Base-by-base conservation (phyloP, 768 basidiomycete species). In the Calocera cornea region DNA sequence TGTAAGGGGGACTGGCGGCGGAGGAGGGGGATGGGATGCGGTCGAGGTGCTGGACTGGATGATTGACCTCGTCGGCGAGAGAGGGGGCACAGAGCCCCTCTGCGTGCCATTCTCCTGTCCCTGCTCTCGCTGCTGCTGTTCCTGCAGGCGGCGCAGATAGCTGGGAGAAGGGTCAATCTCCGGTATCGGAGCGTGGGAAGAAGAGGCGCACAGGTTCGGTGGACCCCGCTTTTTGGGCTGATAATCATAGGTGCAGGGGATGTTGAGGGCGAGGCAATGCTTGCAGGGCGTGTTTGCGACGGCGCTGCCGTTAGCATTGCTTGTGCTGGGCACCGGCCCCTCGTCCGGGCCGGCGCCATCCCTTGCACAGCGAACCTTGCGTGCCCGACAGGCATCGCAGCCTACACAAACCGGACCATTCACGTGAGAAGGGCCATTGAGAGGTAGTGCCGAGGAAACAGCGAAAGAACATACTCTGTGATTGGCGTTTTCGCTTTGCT, bases 201-300 rank as follows among this genome's bases (percentile, higher is more conserved):
- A 33, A n/a, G 67, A 44, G 27, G 72, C 72, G 65, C 77, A 95
- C 89, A 93, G 80, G 76, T 95, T 95, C 1, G 92, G 93, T 1
- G 93, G 93, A 0, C 93, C 93, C 67, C 93, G 81, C 77, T 95
- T 95, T 81, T 93, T 93, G 22, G 93, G 93, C 74, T 90, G 89
- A 75, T 95, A 95, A 74, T 92, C 89, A 72, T 94, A 95, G 0
- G 89, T 92, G 76, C 93, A 94, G 3, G 86, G 83, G 64, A 93
- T 88, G 22, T 86, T 87, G 64, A 94, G 84, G 0, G 87, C 83
- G 71, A 88, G 80, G 75, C 91, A 94, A 74, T 93, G 91, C 74
- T 90, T 92, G 87, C 91, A 93, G 8, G 87, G 81, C 70, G 85
- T 85, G 76, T 87, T 88, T 11, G 83, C 79, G 73, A 66, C 65